Evolutionary conservation across 208 protist species (phyloP), one percentile per base, ranked within the genome.

Genomic region (Herpetomonas tarakana): DNA sequence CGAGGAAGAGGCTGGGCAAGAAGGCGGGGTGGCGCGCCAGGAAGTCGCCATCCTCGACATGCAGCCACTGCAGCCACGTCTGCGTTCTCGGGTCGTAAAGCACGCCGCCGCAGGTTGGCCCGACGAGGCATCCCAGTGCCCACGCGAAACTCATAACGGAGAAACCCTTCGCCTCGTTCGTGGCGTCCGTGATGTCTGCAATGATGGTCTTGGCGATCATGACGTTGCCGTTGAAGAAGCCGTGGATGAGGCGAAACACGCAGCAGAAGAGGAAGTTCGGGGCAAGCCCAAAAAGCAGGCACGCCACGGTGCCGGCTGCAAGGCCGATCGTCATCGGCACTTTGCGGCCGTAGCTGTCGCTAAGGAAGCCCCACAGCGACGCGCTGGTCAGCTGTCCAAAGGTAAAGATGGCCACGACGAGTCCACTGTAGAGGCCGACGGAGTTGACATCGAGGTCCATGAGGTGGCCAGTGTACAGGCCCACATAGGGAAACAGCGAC

Each of bases 111-210:
- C 86, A 58, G 22, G 77, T 68, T 11, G 81, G 80, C 2, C 84
- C 84, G 49, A 92, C 58, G 29, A 92, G 69, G 18, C 64, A 69
- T 39, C 84, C 84, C 3, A 83, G 55, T 2, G 65, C 76, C 69
- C 70, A 88, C 19, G 78, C 81, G 68, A 99, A 93, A 61, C 91
- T 98, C 21, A 99, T 91, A 46, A 98, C 91, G 16, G 96, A 91
- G 72, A 99, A 99, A 46, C 97, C 96, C 56, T 78, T 68, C 0
- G 81, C 73, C 63, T 83, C 71, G 47, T 83, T 88, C 0, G 81
- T 82, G 39, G 58, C 56, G 55, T 92, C 84, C 19, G 83, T 79
- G 64, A 92, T 76, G 66, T 92, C 84, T 2, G 81, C 77, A 38
- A 92, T 78, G 19, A 84, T 74, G 49, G 78, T 88, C 62, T 88